phyloP scores from a whole-genome alignment of 768 basidiomycete species.

The Hygrocybe punicea region DNA sequence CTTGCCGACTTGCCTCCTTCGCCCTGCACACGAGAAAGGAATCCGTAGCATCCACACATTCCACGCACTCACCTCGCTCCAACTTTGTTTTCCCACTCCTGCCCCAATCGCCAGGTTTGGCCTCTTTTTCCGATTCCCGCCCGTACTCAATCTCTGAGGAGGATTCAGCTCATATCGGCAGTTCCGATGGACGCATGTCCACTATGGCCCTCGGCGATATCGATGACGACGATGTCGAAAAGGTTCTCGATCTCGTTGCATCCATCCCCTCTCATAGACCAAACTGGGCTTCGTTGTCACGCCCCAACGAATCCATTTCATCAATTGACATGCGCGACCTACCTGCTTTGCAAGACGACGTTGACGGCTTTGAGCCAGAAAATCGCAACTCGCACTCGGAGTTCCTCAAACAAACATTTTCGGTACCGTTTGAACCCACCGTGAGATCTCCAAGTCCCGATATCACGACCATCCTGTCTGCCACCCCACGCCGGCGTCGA shows the following conservation, averaged over 20 bases:
- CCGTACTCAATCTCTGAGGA: conserved; percentile 8
- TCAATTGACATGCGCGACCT: conserved; percentile 37
- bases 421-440: conserved; percentile 1
- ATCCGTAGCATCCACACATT: conserved; percentile 6
- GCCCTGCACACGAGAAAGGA: not conserved
- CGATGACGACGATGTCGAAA: conserved; percentile 24
- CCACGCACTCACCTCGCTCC: conserved; percentile 1
- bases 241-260: conserved; percentile 8
- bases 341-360: conserved; percentile 18
- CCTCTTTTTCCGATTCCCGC: conserved; percentile 25
- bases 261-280: conserved; percentile 4
- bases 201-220: conserved; percentile 29
- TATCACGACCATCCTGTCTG: conserved; percentile 38
- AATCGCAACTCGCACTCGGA: conserved; percentile 18
- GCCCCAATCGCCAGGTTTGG: not conserved
- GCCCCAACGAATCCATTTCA: conserved; percentile 36
- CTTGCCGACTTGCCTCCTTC: not conserved
- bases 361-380: conserved; percentile 20
- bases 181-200: conserved; percentile 16
- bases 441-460: conserved; percentile 35
- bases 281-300: conserved; percentile 9
- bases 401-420: not conserved
- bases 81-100: conserved; percentile 22
- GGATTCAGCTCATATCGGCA: not conserved
- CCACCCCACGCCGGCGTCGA: conserved; percentile 31